Evolutionary conservation across 1,139 yeast genomes (phyloP), one percentile per base, ranked within the genome.

Genomic region (Lodderomyces parapsilosis): DNA sequence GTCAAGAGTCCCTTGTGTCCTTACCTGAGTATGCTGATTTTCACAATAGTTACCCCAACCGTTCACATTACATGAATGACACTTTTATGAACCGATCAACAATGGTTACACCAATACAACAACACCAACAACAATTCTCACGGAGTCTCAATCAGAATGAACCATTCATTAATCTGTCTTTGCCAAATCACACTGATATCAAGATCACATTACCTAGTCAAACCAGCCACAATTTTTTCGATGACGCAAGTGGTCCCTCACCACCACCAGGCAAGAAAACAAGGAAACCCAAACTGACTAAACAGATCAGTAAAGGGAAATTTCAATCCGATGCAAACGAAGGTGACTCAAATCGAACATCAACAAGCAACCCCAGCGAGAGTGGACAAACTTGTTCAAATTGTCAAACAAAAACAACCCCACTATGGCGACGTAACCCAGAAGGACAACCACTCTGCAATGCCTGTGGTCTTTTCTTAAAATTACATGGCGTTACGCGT

Each of bases 381-480:
- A 43, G 41, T 30, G 48, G 49, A 13, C 54, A 49, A 5, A 43
- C 52, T 36, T 79, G 84, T 58, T 65, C 69, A 46, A 78, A 78
- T 55, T 79, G 84, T 56, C 76, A 75, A 43, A 78, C 83, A 1
- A 62, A 73, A 18, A 78, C 80, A 20, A 79, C 84, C 0, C 84
- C 84, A 4, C 58, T 79, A 25, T 79, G 84, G 84, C 63, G 84
- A 36, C 72, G 78, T 51, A 74, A 71, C 51, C 78, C 82, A 20
- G 74, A 68, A 45, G 81, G 81, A 6, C 72, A 78, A 51, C 68
- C 81, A 14, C 59, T 79, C 17, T 79, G 84, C 55, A 79, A 79
- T 55, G 84, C 84, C 0, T 79, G 84, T 61, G 83, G 84, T 1
- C 62, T 79, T 32, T 79, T 78, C 49, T 66, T 74, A 49, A 78